Percentiles rank a stretch among this genome's conserved stretches.
Evolutionary conservation across 176 grass and related monocot genomes (phyloP).

Genomic region (Zoysia pacifica): DNA sequence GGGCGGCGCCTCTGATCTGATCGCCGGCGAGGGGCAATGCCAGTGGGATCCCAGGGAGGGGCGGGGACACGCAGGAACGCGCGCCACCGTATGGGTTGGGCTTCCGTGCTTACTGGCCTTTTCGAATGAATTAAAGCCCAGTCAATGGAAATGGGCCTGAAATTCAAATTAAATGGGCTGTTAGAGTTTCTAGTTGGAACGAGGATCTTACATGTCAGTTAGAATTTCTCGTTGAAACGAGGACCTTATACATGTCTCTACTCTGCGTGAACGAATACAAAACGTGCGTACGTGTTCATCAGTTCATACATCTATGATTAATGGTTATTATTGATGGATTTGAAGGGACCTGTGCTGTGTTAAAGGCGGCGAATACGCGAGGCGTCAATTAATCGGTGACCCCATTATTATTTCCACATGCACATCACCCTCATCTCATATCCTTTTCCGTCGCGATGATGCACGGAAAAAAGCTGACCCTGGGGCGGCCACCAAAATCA

Average conservation of each 20-base stretch:
- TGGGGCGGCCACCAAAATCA: too few relatives aligned
- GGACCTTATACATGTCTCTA: too few relatives aligned
- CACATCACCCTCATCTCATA: constrained; percentile 28
- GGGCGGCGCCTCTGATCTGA: background rate
- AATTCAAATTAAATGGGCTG: too few relatives aligned
- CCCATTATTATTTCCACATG: background rate
- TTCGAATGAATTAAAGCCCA: background rate
- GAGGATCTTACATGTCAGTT: too few relatives aligned
- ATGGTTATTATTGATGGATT: background rate
- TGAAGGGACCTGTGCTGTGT: background rate
- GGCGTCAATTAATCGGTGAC: constrained; percentile 12
- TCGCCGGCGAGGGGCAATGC: background rate
- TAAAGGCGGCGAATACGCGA: background rate
- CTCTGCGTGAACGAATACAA: too few relatives aligned
- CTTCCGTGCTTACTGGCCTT: background rate
- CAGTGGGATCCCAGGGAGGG: background rate
- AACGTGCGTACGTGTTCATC: background rate
- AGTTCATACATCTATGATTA: background rate
- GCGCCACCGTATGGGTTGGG: background rate
- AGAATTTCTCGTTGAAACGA: too few relatives aligned
- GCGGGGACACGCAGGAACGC: background rate
- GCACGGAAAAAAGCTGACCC: constrained; percentile 35
- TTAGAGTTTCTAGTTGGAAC: too few relatives aligned
- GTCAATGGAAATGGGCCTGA: too few relatives aligned
- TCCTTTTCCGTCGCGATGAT: constrained; percentile 24